Evolutionary conservation across 1,284 basidiomycete genomes (phyloP).

Genomic region (Moniliella sp.): DNA sequence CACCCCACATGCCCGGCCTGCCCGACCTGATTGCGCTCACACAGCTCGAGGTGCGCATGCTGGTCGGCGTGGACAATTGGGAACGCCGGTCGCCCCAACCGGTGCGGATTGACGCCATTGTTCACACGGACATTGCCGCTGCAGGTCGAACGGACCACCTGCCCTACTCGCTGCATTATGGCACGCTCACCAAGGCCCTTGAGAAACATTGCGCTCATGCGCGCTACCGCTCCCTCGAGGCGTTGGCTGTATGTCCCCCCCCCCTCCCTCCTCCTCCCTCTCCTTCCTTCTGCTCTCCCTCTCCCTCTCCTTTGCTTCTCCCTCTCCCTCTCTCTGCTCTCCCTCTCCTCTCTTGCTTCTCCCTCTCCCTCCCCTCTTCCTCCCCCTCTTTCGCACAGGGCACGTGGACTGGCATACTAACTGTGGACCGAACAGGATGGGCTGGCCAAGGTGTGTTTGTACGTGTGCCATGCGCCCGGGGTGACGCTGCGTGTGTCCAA

Average conservation of each 20-base stretch:
- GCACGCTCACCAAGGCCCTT: conserved; percentile 24
- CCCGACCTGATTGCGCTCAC: conserved; percentile 21
- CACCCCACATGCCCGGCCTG: no score
- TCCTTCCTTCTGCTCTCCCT: no score
- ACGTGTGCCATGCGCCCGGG: conserved; percentile 34
- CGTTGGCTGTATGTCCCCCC: conserved; percentile 7
- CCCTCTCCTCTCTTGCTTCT: no score
- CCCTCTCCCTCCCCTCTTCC: no score
- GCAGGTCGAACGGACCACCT: conserved; percentile 45
- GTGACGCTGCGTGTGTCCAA: conserved; percentile 39
- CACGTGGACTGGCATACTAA: no score
- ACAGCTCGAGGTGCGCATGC: conserved; percentile 20
- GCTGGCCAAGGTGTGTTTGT: conserved; percentile 38
- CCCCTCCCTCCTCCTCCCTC: no score
- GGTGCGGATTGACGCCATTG: conserved; percentile 41
- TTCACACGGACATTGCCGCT: conserved; percentile 42
- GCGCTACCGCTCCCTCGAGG: conserved; percentile 11
- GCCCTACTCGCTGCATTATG: conserved; percentile 39
- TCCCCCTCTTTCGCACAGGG: no score
- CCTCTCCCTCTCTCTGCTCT: no score
- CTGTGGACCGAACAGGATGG: conserved; percentile 28
- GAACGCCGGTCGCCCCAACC: conserved; percentile 38
- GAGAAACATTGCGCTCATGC: conserved; percentile 15
- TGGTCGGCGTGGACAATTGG: conserved; percentile 27
- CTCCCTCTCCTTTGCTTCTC: no score